Evolutionary conservation across 1,284 basidiomycete genomes (phyloP).

Genomic region (Phellopilus nigrolimitatus): DNA sequence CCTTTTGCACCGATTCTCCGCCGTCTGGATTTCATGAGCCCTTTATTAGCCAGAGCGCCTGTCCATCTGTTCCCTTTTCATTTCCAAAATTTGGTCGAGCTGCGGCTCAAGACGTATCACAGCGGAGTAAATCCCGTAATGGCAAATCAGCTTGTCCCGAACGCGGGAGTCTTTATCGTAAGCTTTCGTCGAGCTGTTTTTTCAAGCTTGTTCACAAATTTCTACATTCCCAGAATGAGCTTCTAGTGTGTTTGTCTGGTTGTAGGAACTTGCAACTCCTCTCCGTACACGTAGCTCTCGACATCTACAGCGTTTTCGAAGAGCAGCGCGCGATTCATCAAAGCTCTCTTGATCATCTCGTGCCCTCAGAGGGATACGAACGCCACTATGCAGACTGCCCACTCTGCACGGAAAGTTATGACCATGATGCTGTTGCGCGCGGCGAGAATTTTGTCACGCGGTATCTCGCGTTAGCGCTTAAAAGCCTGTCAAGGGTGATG

Average conservation of each 20-base stretch:
- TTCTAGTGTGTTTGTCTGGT: background rate
- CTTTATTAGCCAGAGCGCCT: background rate
- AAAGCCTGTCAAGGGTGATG: background rate
- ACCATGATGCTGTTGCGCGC: slow-evolving; percentile 1
- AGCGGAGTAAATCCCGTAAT: no score
- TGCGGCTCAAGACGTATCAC: no score
- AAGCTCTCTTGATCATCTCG: slow-evolving; percentile 7
- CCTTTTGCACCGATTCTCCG: background rate
- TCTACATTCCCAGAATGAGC: no score
- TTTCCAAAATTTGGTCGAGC: background rate
- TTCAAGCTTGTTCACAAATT: background rate
- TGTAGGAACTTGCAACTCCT: slow-evolving; percentile 1
- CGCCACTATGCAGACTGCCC: slow-evolving; percentile 11
- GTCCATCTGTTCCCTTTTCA: background rate
- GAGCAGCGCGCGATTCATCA: background rate
- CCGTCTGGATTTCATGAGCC: background rate
- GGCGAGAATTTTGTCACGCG: slow-evolving; percentile 4
- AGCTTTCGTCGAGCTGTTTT: background rate
- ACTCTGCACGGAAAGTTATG: slow-evolving; percentile 12
- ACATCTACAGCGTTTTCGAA: background rate
- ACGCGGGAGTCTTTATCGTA: background rate
- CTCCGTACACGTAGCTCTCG: slow-evolving; percentile 8
- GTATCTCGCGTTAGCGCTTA: slow-evolving; percentile 3
- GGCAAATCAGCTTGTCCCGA: no score
- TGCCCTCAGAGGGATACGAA: slow-evolving; percentile 17